phyloP scores from a whole-genome alignment of 768 basidiomycete species.

The Auricularia sp. region DNA sequence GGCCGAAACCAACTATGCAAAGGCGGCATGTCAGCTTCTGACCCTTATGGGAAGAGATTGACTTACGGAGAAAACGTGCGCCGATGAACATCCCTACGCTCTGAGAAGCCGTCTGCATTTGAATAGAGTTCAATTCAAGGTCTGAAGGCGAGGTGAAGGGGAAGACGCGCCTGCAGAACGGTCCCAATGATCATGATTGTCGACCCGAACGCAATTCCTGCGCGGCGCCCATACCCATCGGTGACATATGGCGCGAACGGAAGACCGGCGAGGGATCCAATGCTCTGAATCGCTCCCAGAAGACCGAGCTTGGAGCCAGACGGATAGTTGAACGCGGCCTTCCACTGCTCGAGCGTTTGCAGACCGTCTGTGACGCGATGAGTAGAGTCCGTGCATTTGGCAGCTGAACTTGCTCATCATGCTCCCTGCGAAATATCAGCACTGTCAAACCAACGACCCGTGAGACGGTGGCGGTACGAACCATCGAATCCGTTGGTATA shows the following conservation, averaged over 20 bases:
- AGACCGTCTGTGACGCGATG: constrained; percentile 35
- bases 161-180: constrained; percentile 36
- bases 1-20: constrained; percentile 47
- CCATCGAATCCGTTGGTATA: no score
- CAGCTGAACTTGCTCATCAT: no score
- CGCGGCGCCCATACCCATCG: constrained; percentile 60
- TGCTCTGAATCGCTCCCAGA: constrained; percentile 62
- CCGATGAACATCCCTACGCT: constrained; percentile 44
- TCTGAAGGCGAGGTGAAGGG: neutral
- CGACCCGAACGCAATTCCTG: constrained; percentile 57
- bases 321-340: constrained; percentile 48
- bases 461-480: no score
- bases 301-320: constrained; percentile 49
- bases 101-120: constrained; percentile 16
- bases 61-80: constrained; percentile 35
- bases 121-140: neutral
- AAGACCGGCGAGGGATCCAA: constrained; percentile 41
- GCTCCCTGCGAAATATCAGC: no score
- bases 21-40: neutral
- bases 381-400: no score
- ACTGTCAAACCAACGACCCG: no score
- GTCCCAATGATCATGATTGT: constrained; percentile 55
- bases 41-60: neutral
- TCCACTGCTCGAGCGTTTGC: constrained; percentile 58
- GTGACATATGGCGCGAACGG: constrained; percentile 64